These are phyloP conservation scores for Apostasia ramifera DNA, from an alignment of 106 monocot genomes.

Conservation along the genomic window DNA sequence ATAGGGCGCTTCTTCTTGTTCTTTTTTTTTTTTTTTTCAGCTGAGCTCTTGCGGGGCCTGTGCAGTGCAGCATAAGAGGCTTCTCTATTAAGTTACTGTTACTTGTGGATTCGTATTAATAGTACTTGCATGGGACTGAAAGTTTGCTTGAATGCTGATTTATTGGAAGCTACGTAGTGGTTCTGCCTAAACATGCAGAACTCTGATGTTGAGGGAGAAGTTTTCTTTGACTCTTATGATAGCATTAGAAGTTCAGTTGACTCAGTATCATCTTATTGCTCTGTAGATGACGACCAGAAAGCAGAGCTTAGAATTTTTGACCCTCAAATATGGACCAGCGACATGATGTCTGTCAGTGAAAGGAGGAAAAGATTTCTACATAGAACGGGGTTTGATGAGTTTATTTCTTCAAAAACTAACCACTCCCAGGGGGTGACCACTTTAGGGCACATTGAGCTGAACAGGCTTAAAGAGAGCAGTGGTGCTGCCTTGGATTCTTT, in stretches of 20 bases:
- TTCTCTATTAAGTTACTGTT: neutral
- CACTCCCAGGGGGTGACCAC: neutral
- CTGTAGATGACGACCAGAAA: slow-evolving; percentile 9
- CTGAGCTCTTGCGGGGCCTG: neutral
- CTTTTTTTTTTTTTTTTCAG: slow-evolving; percentile 1
- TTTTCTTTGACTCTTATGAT: slow-evolving; percentile 52
- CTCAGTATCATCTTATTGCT: slow-evolving; percentile 16
- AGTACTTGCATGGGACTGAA: slow-evolving; percentile 1
- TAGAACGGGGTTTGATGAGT: slow-evolving; percentile 37
- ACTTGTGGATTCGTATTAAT: neutral
- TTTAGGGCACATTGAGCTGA: neutral
- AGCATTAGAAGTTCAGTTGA: slow-evolving; percentile 16
- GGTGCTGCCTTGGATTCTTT: slow-evolving; percentile 18
- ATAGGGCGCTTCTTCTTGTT: too few species aligned
- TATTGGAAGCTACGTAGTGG: slow-evolving; percentile 3
- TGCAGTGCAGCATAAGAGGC: neutral
- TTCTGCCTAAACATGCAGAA: slow-evolving; percentile 37
- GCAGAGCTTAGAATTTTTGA: slow-evolving; percentile 11
- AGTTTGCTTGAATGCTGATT: slow-evolving; percentile 15
- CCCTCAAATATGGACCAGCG: slow-evolving; percentile 34
- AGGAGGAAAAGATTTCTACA: slow-evolving; percentile 40
- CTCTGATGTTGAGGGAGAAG: slow-evolving; percentile 24
- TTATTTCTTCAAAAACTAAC: neutral
- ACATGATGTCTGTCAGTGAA: slow-evolving; percentile 43
- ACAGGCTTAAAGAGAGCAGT: slow-evolving; percentile 17